Percentiles rank a stretch among this genome's conserved stretches.
These are phyloP conservation scores for Centrapalus pauciflorus DNA, from an alignment of 129 eudicot species.

Conservation along the genomic window DNA sequence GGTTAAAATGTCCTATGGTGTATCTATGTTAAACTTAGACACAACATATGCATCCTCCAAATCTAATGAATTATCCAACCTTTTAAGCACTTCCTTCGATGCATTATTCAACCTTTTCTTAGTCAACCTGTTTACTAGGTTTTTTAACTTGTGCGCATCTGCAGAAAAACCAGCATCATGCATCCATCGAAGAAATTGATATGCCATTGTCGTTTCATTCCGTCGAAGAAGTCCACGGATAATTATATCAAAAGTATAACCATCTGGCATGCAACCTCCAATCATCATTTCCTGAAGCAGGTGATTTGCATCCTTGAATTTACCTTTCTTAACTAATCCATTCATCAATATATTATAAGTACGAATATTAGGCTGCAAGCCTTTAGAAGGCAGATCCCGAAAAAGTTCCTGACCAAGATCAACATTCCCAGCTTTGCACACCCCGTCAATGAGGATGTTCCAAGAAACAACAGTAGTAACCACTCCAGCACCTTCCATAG, in stretches of 20 bases:
- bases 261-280: constrained; percentile 34
- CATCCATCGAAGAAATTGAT: constrained; percentile 28
- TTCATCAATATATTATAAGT: constrained; percentile 30
- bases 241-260: constrained; percentile 28
- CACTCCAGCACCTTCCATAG: constrained; percentile 28
- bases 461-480: constrained; percentile 25
- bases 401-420: constrained; percentile 23
- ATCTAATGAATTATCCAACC: no score
- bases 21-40: no score
- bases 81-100: constrained; percentile 29
- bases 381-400: constrained; percentile 18
- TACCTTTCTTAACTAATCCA: constrained; percentile 26
- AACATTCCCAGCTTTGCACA: constrained; percentile 31
- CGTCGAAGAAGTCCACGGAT: constrained; percentile 28
- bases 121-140: constrained; percentile 5
- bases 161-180: constrained; percentile 30
- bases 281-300: constrained; percentile 31
- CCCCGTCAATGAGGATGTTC: constrained; percentile 29
- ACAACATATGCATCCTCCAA: no score
- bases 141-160: constrained; percentile 18
- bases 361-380: constrained; percentile 26
- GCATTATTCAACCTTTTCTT: constrained; percentile 17
- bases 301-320: constrained; percentile 24
- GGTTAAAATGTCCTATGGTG: no score
- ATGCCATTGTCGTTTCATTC: constrained; percentile 20